A percentile compares a stretch with the other conserved stretches of the same genome.
These are phyloP conservation scores for Neoboletus magnificus DNA, from an alignment of 768 basidiomycete species.

Conservation along the genomic window DNA sequence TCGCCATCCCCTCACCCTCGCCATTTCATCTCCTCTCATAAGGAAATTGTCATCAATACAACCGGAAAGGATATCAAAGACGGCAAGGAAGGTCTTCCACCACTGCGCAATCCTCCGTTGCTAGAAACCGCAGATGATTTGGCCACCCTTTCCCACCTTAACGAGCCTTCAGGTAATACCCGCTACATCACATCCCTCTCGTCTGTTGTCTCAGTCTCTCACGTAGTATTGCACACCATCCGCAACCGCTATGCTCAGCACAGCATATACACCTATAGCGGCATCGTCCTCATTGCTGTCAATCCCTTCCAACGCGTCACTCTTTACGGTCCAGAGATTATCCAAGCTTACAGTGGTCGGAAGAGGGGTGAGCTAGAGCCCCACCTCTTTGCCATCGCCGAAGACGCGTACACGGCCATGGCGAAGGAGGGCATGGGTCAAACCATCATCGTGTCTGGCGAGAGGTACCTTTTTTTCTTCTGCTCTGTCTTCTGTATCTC, in stretches of 20 bases:
- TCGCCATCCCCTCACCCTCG: constrained; percentile 1
- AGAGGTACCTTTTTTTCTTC: constrained; percentile 59
- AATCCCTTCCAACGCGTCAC: constrained; percentile 98
- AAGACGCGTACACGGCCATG: constrained; percentile 99
- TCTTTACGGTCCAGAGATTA: constrained; percentile 94
- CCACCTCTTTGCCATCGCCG: constrained; percentile 97
- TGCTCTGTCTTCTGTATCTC: constrained; percentile 6
- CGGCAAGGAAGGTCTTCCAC: constrained; percentile 78
- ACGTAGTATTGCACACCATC: constrained; percentile 89
- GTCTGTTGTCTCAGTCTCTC: not conserved
- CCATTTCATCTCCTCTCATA: not conserved
- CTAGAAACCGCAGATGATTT: constrained; percentile 97
- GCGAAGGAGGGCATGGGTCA: constrained; percentile 90
- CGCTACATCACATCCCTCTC: not conserved
- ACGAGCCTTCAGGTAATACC: constrained; percentile 87
- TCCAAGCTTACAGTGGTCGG: constrained; percentile 92
- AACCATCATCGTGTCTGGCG: constrained; percentile 98
- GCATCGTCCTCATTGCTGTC: constrained; percentile 97
- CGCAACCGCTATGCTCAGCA: constrained; percentile 95
- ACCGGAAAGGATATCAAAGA: constrained; percentile 78
- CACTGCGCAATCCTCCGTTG: constrained; percentile 92
- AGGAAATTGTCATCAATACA: constrained; percentile 81
- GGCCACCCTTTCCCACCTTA: constrained; percentile 95
- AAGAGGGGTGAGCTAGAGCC: constrained; percentile 94
- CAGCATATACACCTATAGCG: constrained; percentile 98